Conservation (phyloP, 2,329 filamentous ascomycete genomes). For the Colletotrichum lentis region DNA sequence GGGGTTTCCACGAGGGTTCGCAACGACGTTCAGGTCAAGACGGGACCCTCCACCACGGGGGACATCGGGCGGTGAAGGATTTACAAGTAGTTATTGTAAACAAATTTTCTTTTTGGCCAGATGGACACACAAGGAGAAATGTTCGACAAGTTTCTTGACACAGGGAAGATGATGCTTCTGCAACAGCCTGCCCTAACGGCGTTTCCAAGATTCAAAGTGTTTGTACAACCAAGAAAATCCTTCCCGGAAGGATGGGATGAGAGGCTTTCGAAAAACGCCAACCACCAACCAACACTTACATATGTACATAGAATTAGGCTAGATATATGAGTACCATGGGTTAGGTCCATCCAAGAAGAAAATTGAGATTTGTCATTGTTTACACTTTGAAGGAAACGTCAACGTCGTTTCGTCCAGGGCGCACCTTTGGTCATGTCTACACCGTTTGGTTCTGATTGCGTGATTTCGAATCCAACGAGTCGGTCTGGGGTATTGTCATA, state of each 20-base stretch:
- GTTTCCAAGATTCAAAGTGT: not conserved
- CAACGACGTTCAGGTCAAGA: too few relatives aligned
- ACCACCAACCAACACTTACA: not conserved
- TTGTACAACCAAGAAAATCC: not conserved
- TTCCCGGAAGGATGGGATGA: not conserved
- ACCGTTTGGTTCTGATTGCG: not conserved
- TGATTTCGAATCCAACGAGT: conserved; percentile 6
- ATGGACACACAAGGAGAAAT: conserved; percentile 19
- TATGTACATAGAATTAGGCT: not conserved
- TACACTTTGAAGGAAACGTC: conserved; percentile 13
- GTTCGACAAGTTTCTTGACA: not conserved
- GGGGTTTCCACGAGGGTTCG: too few relatives aligned
- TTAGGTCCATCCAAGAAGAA: not conserved
- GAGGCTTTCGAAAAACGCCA: not conserved
- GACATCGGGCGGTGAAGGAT: too few relatives aligned
- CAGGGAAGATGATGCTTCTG: not conserved
- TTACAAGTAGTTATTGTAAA: too few relatives aligned
- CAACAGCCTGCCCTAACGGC: not conserved
- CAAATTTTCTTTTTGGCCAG: not conserved
- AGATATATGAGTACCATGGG: not conserved
- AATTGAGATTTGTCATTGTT: not conserved
- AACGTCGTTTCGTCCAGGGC: conserved; percentile 6
- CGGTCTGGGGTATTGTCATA: conserved; percentile 9
- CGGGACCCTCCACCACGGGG: too few relatives aligned
- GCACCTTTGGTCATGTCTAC: conserved; percentile 3